Conservation (phyloP, 2,329 filamentous ascomycete species). For the Fusarium neocosmosporiellum region DNA sequence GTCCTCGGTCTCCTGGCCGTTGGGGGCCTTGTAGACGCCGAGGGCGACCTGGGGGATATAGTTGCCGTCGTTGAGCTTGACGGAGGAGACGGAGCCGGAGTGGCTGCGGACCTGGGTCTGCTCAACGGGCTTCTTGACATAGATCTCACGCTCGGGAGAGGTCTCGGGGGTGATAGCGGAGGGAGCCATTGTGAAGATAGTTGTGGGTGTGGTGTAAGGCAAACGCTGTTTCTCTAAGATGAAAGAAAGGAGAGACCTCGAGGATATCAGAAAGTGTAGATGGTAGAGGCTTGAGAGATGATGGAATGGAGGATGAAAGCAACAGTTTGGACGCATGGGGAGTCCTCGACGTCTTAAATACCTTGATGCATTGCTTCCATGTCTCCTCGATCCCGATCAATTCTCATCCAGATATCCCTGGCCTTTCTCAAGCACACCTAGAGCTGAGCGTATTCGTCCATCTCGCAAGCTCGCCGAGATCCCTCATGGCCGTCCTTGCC, state of each 20-base stretch:
- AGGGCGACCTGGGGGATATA: slow-evolving; percentile 73
- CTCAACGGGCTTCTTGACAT: slow-evolving; percentile 43
- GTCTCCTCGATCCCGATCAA: slow-evolving; percentile 1
- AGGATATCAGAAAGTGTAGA: slow-evolving; percentile 13
- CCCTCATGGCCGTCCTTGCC: slow-evolving; percentile 19
- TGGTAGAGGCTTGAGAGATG: background rate
- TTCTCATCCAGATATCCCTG: slow-evolving; percentile 9
- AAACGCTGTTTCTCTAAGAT: slow-evolving; percentile 1
- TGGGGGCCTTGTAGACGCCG: slow-evolving; percentile 60
- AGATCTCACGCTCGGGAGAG: slow-evolving; percentile 47
- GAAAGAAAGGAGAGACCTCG: background rate
- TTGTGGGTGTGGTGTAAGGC: background rate
- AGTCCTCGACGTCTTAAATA: slow-evolving; percentile 32
- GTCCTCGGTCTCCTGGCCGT: slow-evolving; percentile 66
- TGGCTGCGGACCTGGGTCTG: slow-evolving; percentile 35
- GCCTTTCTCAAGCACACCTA: background rate
- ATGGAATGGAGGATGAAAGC: slow-evolving; percentile 10
- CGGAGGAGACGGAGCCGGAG: slow-evolving; percentile 47
- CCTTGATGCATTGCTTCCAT: background rate
- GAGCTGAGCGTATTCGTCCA: slow-evolving; percentile 4
- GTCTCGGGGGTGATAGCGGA: slow-evolving; percentile 50
- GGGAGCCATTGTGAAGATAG: slow-evolving; percentile 48
- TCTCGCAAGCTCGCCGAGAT: slow-evolving; percentile 11
- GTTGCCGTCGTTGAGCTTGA: slow-evolving; percentile 79
- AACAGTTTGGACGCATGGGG: slow-evolving; percentile 10